Evolutionary conservation across 176 grass and related monocot genomes (phyloP).

Genomic region (Pontederia crassipes): DNA sequence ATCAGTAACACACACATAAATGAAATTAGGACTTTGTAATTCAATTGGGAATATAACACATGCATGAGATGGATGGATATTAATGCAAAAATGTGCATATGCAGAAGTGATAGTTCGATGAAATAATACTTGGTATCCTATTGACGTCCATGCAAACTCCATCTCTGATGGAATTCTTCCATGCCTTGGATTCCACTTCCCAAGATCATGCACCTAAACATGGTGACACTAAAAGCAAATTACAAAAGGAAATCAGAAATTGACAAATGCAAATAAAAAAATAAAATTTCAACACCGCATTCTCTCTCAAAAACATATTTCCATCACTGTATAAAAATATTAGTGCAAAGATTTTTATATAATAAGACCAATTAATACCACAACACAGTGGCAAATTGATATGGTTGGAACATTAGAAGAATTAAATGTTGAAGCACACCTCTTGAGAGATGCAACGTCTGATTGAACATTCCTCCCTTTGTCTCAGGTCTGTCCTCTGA

Average conservation of each 20-base stretch:
- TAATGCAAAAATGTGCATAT: background rate
- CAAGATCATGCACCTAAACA: conserved; percentile 19
- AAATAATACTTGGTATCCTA: conserved; percentile 12
- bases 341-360: too few relatives aligned
- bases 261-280: background rate
- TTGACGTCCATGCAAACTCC: conserved; percentile 23
- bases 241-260: background rate
- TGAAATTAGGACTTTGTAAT: background rate
- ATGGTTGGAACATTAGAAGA: background rate
- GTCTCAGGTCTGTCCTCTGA: conserved; percentile 80
- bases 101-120: background rate
- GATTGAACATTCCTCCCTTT: conserved; percentile 81
- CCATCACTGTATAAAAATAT: too few relatives aligned
- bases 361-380: too few relatives aligned
- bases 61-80: background rate
- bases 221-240: background rate
- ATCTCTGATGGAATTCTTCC: conserved; percentile 20
- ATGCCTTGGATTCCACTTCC: conserved; percentile 24
- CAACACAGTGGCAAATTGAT: background rate
- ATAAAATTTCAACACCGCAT: too few relatives aligned
- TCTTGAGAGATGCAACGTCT: conserved; percentile 65
- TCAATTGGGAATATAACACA: background rate
- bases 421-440: conserved; percentile 21
- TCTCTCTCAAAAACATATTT: too few relatives aligned
- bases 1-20: background rate